These are phyloP conservation scores for Clonostachys sp. DNA, from an alignment of 2,329 filamentous ascomycete species.

Conservation along the genomic window DNA sequence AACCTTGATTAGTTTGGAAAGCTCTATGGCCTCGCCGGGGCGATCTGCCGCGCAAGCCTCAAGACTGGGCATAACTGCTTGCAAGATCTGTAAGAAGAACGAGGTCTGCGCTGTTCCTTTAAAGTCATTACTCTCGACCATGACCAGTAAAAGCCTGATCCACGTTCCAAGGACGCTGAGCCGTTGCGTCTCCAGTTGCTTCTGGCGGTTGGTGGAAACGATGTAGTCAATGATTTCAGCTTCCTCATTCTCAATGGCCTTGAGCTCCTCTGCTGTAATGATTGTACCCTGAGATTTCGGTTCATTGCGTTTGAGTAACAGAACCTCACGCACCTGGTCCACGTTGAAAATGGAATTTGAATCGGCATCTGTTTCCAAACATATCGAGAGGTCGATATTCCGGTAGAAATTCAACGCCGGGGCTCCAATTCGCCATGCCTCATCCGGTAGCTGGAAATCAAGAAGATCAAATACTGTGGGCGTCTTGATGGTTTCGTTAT, in stretches of 20 bases:
- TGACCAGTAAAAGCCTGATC: slow-evolving; percentile 78
- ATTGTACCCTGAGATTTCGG: slow-evolving; percentile 43
- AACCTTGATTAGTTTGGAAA: slow-evolving; percentile 71
- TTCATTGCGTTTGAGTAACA: slow-evolving; percentile 66
- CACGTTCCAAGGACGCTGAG: slow-evolving; percentile 74
- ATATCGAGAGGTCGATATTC: slow-evolving; percentile 64
- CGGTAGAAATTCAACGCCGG: slow-evolving; percentile 56
- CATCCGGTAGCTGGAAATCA: slow-evolving; percentile 68
- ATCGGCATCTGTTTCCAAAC: slow-evolving; percentile 55
- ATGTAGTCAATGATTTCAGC: slow-evolving; percentile 56
- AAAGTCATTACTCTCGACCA: slow-evolving; percentile 79
- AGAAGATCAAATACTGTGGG: slow-evolving; percentile 87
- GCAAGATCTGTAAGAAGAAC: slow-evolving; percentile 81
- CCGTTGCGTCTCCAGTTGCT: slow-evolving; percentile 50
- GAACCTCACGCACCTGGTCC: slow-evolving; percentile 66
- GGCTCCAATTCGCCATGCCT: slow-evolving; percentile 42
- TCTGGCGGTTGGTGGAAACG: slow-evolving; percentile 57
- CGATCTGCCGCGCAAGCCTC: slow-evolving; percentile 71
- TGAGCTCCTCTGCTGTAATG: slow-evolving; percentile 42
- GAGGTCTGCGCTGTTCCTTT: slow-evolving; percentile 66
- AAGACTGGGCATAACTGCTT: slow-evolving; percentile 82
- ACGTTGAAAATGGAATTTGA: slow-evolving; percentile 60
- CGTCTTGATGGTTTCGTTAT: slow-evolving; percentile 61
- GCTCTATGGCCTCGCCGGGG: slow-evolving; percentile 65
- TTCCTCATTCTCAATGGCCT: slow-evolving; percentile 53